These are phyloP conservation scores for Marasmius oreades DNA, from an alignment of 1,284 basidiomycete genomes.

Conservation along the genomic window DNA sequence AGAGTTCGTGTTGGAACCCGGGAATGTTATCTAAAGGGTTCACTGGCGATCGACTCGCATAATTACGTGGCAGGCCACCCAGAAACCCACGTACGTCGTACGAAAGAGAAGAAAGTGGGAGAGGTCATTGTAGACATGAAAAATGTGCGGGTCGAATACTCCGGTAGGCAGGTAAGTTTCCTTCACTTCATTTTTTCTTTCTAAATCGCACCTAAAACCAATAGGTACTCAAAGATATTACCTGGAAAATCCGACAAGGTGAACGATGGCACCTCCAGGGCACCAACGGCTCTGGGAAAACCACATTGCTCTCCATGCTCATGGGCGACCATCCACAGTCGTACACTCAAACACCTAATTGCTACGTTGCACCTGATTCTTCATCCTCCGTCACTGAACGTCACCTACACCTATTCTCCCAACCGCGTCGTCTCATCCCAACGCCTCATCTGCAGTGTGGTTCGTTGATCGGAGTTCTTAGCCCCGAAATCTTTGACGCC, in stretches of 20 bases:
- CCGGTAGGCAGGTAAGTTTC: conserved; percentile 47
- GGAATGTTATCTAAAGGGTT: conserved; percentile 29
- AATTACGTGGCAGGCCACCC: conserved; percentile 1
- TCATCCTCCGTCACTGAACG: conserved; percentile 16
- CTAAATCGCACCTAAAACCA: background rate
- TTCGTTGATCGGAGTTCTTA: conserved; percentile 71
- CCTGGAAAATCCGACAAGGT: conserved; percentile 78
- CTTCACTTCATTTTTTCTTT: background rate
- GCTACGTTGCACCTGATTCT: conserved; percentile 29
- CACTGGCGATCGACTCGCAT: conserved; percentile 24
- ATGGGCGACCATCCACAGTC: conserved; percentile 96
- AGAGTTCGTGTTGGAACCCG: conserved; percentile 40
- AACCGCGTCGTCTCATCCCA: conserved; percentile 60
- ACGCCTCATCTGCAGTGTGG: conserved; percentile 47
- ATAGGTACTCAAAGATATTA: conserved; percentile 70
- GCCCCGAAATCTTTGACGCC: conserved; percentile 88
- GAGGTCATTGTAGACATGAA: conserved; percentile 57
- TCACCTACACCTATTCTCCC: conserved; percentile 70
- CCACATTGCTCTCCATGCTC: conserved; percentile 88
- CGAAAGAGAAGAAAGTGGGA: conserved; percentile 12
- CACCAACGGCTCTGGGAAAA: conserved; percentile 92
- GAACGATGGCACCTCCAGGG: conserved; percentile 89
- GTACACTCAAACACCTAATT: conserved; percentile 62
- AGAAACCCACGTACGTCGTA: background rate
- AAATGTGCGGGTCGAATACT: conserved; percentile 72